phyloP scores from a whole-genome alignment of 805 yeast species.

The Teunomyces pallodes region DNA sequence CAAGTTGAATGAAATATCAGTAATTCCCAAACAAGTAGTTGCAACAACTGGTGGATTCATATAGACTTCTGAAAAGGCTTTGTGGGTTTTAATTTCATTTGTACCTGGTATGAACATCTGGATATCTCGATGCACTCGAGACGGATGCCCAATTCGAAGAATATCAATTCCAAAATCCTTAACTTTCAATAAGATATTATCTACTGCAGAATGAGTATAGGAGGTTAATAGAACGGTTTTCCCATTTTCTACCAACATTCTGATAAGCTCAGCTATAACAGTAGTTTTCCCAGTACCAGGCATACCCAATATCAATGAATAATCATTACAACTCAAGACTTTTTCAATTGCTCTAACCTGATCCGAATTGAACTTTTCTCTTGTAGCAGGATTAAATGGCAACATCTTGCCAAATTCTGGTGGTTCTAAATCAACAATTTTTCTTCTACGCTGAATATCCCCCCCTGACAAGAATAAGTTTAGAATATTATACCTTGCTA shows the following conservation, averaged over 20 bases:
- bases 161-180: slow-evolving; percentile 38
- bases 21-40: slow-evolving; percentile 78
- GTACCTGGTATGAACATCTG: slow-evolving; percentile 49
- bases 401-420: slow-evolving; percentile 41
- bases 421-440: slow-evolving; percentile 51
- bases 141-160: slow-evolving; percentile 63
- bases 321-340: slow-evolving; percentile 67
- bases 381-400: slow-evolving; percentile 13
- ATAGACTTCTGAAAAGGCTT: slow-evolving; percentile 48
- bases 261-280: slow-evolving; percentile 74
- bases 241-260: slow-evolving; percentile 53
- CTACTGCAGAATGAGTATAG: slow-evolving; percentile 95
- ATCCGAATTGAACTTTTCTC: slow-evolving; percentile 56
- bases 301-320: slow-evolving; percentile 87
- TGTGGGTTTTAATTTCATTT: slow-evolving; percentile 31
- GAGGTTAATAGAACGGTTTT: slow-evolving; percentile 77
- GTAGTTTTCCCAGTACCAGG: slow-evolving; percentile 98
- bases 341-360: slow-evolving; percentile 68
- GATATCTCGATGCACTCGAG: slow-evolving; percentile 62
- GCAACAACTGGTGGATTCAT: slow-evolving; percentile 75
- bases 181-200: slow-evolving; percentile 81
- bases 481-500: slow-evolving; percentile 74
- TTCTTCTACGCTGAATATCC: slow-evolving; percentile 42
- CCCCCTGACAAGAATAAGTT: slow-evolving; percentile 59
- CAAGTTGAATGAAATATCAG: slow-evolving; percentile 55